Base-by-base conservation (phyloP, 345 rosid species). In the Gossypium australe region DNA sequence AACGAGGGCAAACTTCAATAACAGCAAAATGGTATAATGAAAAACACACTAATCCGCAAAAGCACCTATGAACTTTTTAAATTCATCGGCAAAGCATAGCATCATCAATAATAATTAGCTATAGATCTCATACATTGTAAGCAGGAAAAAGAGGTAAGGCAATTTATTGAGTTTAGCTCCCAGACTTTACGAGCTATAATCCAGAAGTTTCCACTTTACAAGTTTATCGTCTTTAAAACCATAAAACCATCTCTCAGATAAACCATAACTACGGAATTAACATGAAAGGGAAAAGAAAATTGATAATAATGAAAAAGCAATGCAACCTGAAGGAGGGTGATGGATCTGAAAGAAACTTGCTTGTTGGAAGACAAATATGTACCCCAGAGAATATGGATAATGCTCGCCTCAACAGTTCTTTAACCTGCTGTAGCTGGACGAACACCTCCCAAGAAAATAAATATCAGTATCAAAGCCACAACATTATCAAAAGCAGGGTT, bases 381-480 rank as follows among this genome's bases (percentile, higher is more conserved):
- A 78, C 78, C 74, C 76, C 60, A 52, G 1, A 22, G 24, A 20
- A 24, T 56, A 24, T n/a, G 78, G 78, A 81, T 75, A 67, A 70
- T 63, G 68, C 38, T 70, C 44, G 22, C 49, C 77, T 62, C 29
- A 62, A 70, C 67, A 78, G 82, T 76, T 70, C 79, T 78, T 92
- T 87, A 88, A 73, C 83, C 84, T 44, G 80, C 85, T 47, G 76
- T 80, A 71, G 87, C 78, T 18, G 85, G 84, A 47, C 71, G 85
- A 71, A 80, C 67, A 47, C 87, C 89, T 67, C 83, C 93, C 84
- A 76, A 18, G 62, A 72, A n/a, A 61, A 49, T 24, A 71, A 73
- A 47, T 38, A 71, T 51, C 68, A 83, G 20, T 45, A 47, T 52
- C 73, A 62, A 48, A 34, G n/a, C 29, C 27, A 53, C 4, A 18